Base-by-base conservation (phyloP, 139 green algal species). In the Tetraselmis striata region DNA sequence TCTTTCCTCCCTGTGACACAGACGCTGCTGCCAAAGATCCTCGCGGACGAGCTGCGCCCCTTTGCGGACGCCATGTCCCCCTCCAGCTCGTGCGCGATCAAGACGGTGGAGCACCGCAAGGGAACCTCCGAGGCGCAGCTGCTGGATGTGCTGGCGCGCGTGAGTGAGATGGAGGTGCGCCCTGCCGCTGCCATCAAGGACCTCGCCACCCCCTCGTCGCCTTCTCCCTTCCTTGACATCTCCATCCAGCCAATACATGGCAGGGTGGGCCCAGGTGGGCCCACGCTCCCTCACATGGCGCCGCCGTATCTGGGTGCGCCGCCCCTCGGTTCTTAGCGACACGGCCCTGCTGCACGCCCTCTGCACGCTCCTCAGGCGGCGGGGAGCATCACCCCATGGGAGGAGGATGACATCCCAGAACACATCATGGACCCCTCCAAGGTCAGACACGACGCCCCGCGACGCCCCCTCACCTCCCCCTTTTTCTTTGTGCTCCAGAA, bases 21-120 rank as follows among this genome's bases (percentile, higher is more conserved):
- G 86, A 89, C 90, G 23, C 83, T 96, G 80, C 80, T 94, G 67
- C 84, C 87, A 27, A 79, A 77, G 59, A 90, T 97, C 77, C 90
- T 32, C 0, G n/a, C 59, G 0, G 85, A 84, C 27, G 87, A 93
- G 23, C 74, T 96, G 27, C 75, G 84, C 31, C 76, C 28, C 1
- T 79, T 90, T 0, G 93, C 90, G 25, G 26, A 87, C 2, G 29
- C 77, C 25, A 92, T 87, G 76, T 58, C 77, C 30, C 79, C 83
- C 11, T 28, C 18, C 1, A 78, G 80, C 59, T 92, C 80, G 29
- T 95, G 90, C 79, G 86, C 94, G 24, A 83, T 97, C 78, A 92
- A 92, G 82, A 83, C 82, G 1, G 81, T 88, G 67, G 81, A 85
- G 58, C 87, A 92, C 76, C 78, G 76, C 23, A 84, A 77, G 2